phyloP scores from a whole-genome alignment of 306 rosid species.

The Canavalia ensiformis region DNA sequence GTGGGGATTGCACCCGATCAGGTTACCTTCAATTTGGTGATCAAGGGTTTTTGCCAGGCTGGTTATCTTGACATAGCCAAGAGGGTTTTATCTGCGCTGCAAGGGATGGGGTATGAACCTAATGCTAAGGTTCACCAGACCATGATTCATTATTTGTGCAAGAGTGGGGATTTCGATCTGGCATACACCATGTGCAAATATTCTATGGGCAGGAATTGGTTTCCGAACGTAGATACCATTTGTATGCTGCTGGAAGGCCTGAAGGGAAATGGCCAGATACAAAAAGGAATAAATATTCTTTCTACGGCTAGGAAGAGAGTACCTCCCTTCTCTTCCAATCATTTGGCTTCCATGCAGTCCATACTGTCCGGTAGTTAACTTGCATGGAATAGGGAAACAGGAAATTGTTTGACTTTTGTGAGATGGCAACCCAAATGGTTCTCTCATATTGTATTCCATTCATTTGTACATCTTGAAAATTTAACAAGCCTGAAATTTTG shows the following conservation, averaged over 20 bases:
- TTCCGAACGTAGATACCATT: slow-evolving; percentile 68
- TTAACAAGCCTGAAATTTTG: slow-evolving; percentile 37
- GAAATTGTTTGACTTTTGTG: slow-evolving; percentile 20
- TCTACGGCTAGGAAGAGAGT: slow-evolving; percentile 58
- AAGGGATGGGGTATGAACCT: slow-evolving; percentile 60
- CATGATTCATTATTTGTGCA: slow-evolving; percentile 86
- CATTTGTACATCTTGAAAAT: slow-evolving; percentile 50
- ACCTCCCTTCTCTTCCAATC: slow-evolving; percentile 61
- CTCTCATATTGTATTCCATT: slow-evolving; percentile 48
- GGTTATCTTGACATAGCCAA: slow-evolving; percentile 74
- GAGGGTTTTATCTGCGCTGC: slow-evolving; percentile 67
- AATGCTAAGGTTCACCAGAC: slow-evolving; percentile 78
- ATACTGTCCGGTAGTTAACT: slow-evolving; percentile 47
- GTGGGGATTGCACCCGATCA: slow-evolving; percentile 70
- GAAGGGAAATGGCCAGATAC: slow-evolving; percentile 58
- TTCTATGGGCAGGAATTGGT: slow-evolving; percentile 75
- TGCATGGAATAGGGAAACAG: slow-evolving; percentile 42
- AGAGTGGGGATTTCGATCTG: slow-evolving; percentile 58
- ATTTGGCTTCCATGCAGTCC: slow-evolving; percentile 55
- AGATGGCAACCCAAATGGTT: slow-evolving; percentile 24
- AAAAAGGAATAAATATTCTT: slow-evolving; percentile 57
- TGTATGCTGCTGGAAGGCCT: slow-evolving; percentile 67
- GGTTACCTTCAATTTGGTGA: slow-evolving; percentile 74
- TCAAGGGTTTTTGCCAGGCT: slow-evolving; percentile 74
- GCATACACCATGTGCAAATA: slow-evolving; percentile 71